phyloP scores from a whole-genome alignment of 139 green algal genomes.

The Volvox reticuliferus region DNA sequence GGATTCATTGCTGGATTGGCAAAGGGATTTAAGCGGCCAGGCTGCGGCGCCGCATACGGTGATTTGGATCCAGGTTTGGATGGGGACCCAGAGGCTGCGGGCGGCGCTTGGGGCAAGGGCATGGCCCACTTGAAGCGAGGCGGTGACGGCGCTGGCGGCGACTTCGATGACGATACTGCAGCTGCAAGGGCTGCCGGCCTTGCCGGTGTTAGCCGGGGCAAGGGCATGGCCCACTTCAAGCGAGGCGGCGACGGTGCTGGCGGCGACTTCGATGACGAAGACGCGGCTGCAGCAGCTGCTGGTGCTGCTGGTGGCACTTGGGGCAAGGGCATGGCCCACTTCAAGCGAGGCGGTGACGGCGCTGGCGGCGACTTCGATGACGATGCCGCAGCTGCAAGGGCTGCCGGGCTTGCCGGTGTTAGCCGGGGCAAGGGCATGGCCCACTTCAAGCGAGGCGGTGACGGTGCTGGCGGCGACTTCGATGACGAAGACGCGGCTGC shows the following conservation, averaged over 20 bases:
- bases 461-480: background rate
- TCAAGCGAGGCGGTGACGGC: background rate
- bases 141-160: background rate
- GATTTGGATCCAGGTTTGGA: background rate
- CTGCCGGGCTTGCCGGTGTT: background rate
- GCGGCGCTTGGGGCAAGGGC: background rate
- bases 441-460: background rate
- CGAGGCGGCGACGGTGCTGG: background rate
- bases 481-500: background rate
- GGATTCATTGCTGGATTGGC: background rate
- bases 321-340: background rate
- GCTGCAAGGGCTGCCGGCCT: background rate
- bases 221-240: background rate
- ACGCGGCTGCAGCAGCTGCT: background rate
- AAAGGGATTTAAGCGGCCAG: background rate
- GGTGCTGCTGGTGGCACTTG: background rate
- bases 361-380: background rate
- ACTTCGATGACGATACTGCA: background rate
- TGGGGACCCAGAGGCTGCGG: background rate
- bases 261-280: background rate
- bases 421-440: background rate
- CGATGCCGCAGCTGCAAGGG: background rate
- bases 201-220: background rate
- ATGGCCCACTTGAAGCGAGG: slow-evolving; percentile 9
- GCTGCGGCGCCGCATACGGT: background rate